Evolutionary conservation across 305 asterid species (phyloP).

Genomic region (Fraxinus xanthoxyloides): DNA sequence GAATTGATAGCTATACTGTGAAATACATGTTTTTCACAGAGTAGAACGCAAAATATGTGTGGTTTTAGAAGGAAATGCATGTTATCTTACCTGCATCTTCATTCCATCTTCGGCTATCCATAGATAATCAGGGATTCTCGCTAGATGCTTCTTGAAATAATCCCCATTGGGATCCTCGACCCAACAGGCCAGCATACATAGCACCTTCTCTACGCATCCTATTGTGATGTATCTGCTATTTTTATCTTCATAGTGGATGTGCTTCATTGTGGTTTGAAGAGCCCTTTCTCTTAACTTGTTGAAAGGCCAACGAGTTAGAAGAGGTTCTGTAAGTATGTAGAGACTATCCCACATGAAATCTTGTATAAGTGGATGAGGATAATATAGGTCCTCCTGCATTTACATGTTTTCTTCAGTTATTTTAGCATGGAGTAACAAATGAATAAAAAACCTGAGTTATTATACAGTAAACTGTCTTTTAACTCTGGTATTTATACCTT

Average conservation of each 20-base stretch:
- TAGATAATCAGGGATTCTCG: constrained; percentile 76
- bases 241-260: constrained; percentile 91
- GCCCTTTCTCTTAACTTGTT: constrained; percentile 78
- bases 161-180: constrained; percentile 86
- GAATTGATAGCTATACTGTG: background rate
- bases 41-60: background rate
- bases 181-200: constrained; percentile 94
- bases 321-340: constrained; percentile 65
- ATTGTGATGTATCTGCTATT: constrained; percentile 79
- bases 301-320: constrained; percentile 80
- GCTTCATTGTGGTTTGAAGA: constrained; percentile 71
- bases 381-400: constrained; percentile 83
- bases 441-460: background rate
- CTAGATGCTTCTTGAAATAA: constrained; percentile 86
- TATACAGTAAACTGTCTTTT: background rate
- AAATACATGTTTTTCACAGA: background rate
- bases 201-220: constrained; percentile 81
- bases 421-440: background rate
- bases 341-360: constrained; percentile 84
- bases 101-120: constrained; percentile 98
- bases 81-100: constrained; percentile 75
- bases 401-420: background rate
- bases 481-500: constrained; percentile 42
- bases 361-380: constrained; percentile 82
- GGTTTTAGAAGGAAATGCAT: background rate